Evolutionary conservation across 768 basidiomycete genomes (phyloP).

Genomic region (Glaciozyma antarctica): DNA sequence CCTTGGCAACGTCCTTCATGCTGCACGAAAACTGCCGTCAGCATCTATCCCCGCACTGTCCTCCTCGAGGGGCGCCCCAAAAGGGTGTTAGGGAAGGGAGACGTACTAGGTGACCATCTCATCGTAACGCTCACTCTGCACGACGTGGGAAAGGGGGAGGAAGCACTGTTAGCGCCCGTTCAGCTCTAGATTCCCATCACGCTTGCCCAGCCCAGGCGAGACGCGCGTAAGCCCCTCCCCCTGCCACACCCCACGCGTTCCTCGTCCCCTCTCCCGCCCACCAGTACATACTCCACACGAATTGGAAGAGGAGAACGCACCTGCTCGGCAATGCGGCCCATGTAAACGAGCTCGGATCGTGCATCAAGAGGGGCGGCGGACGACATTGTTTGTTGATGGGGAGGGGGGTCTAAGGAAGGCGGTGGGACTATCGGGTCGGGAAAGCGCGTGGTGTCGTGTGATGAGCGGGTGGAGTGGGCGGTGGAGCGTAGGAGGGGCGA

Average conservation of each 20-base stretch:
- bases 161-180: not conserved
- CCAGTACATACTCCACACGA: not conserved
- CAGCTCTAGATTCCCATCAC: not conserved
- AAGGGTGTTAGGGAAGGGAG: not conserved
- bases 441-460: too few species aligned
- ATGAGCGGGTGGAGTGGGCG: too few species aligned
- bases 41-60: not conserved
- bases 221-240: too few species aligned
- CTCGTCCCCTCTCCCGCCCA: not conserved
- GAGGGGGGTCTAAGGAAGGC: too few species aligned
- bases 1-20: constrained; percentile 34
- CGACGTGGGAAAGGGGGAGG: not conserved
- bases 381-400: not conserved
- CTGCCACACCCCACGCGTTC: not conserved
- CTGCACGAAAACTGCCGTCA: not conserved
- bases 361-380: not conserved
- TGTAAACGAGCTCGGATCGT: constrained; percentile 23
- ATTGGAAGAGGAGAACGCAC: not conserved
- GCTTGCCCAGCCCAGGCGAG: too few species aligned
- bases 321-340: constrained; percentile 30
- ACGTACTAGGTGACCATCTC: constrained; percentile 15
- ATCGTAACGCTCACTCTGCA: constrained; percentile 3
- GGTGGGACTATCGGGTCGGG: too few species aligned
- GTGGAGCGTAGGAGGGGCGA: too few species aligned
- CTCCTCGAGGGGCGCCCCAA: not conserved